Conservation (phyloP, 192 early-diverging fungal species). For the Ambispora gerdemannii region DNA sequence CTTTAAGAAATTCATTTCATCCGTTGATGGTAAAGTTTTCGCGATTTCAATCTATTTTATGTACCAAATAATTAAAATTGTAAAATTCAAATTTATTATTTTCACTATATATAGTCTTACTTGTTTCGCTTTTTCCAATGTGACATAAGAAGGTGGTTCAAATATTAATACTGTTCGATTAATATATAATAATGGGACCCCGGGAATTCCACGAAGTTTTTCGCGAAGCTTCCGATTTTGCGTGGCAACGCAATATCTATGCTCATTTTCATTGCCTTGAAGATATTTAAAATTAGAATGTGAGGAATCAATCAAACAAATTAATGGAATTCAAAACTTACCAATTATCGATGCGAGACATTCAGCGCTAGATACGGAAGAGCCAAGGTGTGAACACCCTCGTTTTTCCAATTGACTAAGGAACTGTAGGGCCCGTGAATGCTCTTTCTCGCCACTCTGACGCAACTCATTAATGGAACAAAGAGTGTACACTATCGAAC, state of each 20-base stretch:
- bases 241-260: constrained; percentile 84
- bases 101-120: constrained; percentile 29
- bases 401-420: constrained; percentile 75
- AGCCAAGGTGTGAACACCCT: constrained; percentile 70
- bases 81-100: neutral
- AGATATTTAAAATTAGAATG: neutral
- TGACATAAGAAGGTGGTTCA: constrained; percentile 66
- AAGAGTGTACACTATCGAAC: constrained; percentile 51
- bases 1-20: constrained; percentile 53
- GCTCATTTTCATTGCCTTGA: constrained; percentile 56
- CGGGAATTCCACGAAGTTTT: constrained; percentile 65
- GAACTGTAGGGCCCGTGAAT: constrained; percentile 51
- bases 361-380: constrained; percentile 55
- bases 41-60: constrained; percentile 33
- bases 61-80: neutral
- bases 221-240: constrained; percentile 69
- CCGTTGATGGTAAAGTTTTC: constrained; percentile 38
- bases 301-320: too few species aligned
- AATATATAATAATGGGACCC: constrained; percentile 84
- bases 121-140: constrained; percentile 45
- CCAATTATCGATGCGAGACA: constrained; percentile 80
- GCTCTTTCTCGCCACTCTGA: constrained; percentile 54
- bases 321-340: neutral
- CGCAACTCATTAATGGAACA: constrained; percentile 76
- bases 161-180: constrained; percentile 73